Evolutionary conservation across 345 rosid species (phyloP), one percentile per base, ranked within the genome.

Genomic region (Populus davidiana): DNA sequence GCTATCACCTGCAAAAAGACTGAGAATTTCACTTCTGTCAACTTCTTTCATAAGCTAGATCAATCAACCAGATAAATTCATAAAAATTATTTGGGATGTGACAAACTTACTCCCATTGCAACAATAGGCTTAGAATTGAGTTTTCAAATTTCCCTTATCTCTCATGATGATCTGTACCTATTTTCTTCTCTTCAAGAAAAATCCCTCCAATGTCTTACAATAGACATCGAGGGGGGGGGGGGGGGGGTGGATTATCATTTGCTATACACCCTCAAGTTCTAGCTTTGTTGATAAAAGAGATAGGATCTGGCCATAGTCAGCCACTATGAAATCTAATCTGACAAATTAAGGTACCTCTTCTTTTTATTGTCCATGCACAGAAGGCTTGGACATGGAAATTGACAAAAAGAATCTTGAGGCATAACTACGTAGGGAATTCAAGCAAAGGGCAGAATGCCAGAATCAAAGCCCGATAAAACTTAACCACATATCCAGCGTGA

Each of bases 1-100:
- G 97, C 88, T 75, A 94, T 63, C 23, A 91, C 82, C 97, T 94
- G 97, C 81, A 92, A 64, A 73, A 85, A 75, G 79, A 85, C 97
- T 94, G 92, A 70, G 50, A 67, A 84, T 54, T 67, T 21, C 56
- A 66, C 63, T 70, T 69, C 14, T 8, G 33, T 79, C 69, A 80
- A 72, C 36, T 52, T 33, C 50, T 20, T 33, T 72, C 62, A 27
- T n/a, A 56, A 66, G 29, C 65, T 38, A 39, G 38, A 74, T 74
- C 56, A 50, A 47, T 68, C 33, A 64, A 41, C 71, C 49, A 43
- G 72, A 17, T 49, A 23, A 59, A 54, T 47, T 54, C 66, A 44
- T 21, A 35, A 47, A 31, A 39, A 33, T 17, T 43, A 70, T 1
- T 5, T 17, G 0, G 16, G 11, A 18, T 52, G 20, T 6, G 59